phyloP scores from a whole-genome alignment of 2,329 filamentous ascomycete species.

The Talaromyces funiculosus region DNA sequence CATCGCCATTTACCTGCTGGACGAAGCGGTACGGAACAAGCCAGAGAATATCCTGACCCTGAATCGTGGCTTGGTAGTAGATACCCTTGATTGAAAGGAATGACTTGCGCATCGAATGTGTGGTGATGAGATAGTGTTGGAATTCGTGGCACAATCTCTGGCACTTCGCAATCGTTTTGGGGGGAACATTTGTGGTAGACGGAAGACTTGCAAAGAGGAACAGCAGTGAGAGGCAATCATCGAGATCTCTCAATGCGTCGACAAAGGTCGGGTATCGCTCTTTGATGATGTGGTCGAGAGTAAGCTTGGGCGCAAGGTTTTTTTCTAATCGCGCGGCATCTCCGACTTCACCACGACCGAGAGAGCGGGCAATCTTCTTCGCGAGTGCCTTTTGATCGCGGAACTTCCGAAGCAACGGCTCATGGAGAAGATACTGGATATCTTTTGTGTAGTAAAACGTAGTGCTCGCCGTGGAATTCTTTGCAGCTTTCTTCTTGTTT shows the following conservation, averaged over 20 bases:
- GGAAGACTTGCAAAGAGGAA: constrained; percentile 97
- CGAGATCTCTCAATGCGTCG: constrained; percentile 87
- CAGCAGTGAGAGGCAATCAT: constrained; percentile 94
- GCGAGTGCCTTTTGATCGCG: constrained; percentile 93
- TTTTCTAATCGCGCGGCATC: constrained; percentile 88
- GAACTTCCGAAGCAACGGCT: constrained; percentile 89
- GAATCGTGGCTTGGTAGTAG: constrained; percentile 96
- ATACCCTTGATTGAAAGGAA: constrained; percentile 99
- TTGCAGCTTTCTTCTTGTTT: constrained; percentile 94
- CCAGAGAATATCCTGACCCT: constrained; percentile 96
- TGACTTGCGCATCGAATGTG: constrained; percentile 85
- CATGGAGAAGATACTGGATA: constrained; percentile 96
- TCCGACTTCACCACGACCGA: constrained; percentile 83
- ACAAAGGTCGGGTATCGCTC: constrained; percentile 97
- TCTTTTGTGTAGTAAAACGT: constrained; percentile 93
- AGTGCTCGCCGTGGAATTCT: constrained; percentile 80
- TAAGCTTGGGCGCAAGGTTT: constrained; percentile 82
- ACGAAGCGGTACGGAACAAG: constrained; percentile 97
- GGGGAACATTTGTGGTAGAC: constrained; percentile 79
- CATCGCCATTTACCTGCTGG: constrained; percentile 84
- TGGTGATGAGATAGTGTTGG: constrained; percentile 93
- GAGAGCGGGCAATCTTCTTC: constrained; percentile 92
- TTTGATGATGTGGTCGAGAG: constrained; percentile 92
- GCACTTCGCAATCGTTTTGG: constrained; percentile 93
- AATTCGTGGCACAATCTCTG: constrained; percentile 92